Conservation (phyloP, 2,329 filamentous ascomycete species). For the Verticillium zaregamsianum region DNA sequence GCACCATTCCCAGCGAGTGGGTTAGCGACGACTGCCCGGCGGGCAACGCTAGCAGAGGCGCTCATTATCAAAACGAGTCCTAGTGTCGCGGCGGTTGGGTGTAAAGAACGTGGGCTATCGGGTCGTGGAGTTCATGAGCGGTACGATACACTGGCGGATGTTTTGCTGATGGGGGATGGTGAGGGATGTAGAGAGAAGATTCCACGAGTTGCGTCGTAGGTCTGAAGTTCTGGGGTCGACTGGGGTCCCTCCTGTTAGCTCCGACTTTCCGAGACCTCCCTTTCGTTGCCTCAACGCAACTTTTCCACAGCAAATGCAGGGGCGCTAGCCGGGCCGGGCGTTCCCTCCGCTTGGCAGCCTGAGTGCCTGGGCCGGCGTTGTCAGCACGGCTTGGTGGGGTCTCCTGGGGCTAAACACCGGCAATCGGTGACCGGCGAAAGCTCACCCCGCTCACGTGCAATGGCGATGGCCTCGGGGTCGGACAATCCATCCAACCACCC, state of each 20-base stretch:
- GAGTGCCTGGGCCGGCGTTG: background rate
- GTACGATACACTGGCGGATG: background rate
- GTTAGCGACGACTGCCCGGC: conserved; percentile 49
- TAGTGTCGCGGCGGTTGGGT: background rate
- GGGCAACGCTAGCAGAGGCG: conserved; percentile 52
- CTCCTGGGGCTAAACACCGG: background rate
- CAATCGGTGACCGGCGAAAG: background rate
- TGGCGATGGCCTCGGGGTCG: background rate
- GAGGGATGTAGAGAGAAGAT: background rate
- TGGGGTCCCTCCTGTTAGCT: background rate
- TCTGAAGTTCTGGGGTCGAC: background rate
- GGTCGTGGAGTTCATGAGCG: background rate
- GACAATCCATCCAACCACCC: background rate
- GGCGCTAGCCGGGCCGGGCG: background rate
- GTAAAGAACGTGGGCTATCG: background rate
- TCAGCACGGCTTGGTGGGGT: background rate
- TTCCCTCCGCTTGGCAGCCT: background rate
- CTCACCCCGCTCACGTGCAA: background rate
- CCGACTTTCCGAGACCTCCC: background rate
- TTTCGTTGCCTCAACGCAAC: background rate
- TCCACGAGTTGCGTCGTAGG: background rate
- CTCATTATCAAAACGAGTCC: conserved; percentile 37
- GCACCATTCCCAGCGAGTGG: conserved; percentile 46
- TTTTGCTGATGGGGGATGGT: background rate
- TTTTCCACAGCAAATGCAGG: background rate